These are phyloP conservation scores for Lentinus brumalis DNA, from an alignment of 768 basidiomycete genomes.

Conservation along the genomic window DNA sequence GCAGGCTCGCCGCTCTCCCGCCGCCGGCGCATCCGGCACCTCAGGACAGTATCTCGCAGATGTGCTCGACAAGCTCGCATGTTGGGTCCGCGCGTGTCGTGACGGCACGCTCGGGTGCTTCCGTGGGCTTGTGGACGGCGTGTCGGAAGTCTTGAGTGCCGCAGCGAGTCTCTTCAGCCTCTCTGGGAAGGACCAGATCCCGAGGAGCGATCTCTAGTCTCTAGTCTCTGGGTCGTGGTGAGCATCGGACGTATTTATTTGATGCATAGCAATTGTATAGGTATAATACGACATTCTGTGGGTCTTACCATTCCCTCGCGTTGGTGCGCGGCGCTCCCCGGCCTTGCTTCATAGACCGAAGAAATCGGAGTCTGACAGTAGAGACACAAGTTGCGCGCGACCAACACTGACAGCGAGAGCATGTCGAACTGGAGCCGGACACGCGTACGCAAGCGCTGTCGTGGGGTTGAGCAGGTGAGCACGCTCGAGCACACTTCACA, in stretches of 20 bases:
- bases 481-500: too few species aligned
- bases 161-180: constrained; percentile 25
- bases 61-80: constrained; percentile 22
- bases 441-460: too few species aligned
- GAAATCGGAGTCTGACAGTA: too few species aligned
- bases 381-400: too few species aligned
- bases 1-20: constrained; percentile 30
- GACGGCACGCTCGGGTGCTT: constrained; percentile 34
- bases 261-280: constrained; percentile 3
- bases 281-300: neutral
- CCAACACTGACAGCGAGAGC: too few species aligned
- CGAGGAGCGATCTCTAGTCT: constrained; percentile 22
- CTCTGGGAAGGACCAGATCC: constrained; percentile 33
- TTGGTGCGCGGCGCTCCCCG: too few species aligned
- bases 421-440: too few species aligned
- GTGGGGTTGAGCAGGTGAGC: too few species aligned
- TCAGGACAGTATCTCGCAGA: constrained; percentile 20
- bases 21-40: constrained; percentile 12
- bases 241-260: constrained; percentile 2
- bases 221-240: neutral
- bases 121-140: constrained; percentile 25
- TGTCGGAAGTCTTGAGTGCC: constrained; percentile 17
- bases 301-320: neutral
- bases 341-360: too few species aligned
- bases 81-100: constrained; percentile 34